These are phyloP conservation scores for Coffea eugenioides DNA, from an alignment of 257 asterid genomes.

Conservation along the genomic window DNA sequence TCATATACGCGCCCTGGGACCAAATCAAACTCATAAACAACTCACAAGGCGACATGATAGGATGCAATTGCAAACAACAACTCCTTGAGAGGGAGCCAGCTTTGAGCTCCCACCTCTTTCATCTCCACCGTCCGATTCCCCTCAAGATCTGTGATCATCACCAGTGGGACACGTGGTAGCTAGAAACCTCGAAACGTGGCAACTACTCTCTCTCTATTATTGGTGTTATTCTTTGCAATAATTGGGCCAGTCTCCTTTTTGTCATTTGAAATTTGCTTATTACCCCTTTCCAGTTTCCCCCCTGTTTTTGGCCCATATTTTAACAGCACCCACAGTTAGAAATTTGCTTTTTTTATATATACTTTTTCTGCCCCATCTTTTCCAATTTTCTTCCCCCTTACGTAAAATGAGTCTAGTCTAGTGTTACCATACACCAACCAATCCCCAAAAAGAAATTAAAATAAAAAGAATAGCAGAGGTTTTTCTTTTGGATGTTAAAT, in stretches of 20 bases:
- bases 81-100: neutral
- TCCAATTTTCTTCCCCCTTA: neutral
- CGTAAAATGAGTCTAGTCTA: neutral
- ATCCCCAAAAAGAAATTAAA: no score
- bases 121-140: conserved; percentile 24
- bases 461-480: neutral
- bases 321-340: neutral
- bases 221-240: conserved; percentile 17
- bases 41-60: conserved; percentile 9
- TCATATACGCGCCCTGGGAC: conserved; percentile 6
- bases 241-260: conserved; percentile 12
- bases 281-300: neutral
- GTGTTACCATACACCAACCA: no score
- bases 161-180: conserved; percentile 9
- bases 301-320: conserved; percentile 20
- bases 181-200: conserved; percentile 26
- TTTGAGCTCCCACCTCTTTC: neutral
- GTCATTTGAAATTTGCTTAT: conserved; percentile 6
- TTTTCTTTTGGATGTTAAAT: no score
- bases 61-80: neutral
- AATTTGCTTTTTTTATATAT: neutral
- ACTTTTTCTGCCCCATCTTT: neutral
- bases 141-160: conserved; percentile 4
- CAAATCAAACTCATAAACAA: neutral
- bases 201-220: conserved; percentile 40